Evolutionary conservation across 108 stramenopile species (phyloP).

Genomic region (Parietichytrium sp.): DNA sequence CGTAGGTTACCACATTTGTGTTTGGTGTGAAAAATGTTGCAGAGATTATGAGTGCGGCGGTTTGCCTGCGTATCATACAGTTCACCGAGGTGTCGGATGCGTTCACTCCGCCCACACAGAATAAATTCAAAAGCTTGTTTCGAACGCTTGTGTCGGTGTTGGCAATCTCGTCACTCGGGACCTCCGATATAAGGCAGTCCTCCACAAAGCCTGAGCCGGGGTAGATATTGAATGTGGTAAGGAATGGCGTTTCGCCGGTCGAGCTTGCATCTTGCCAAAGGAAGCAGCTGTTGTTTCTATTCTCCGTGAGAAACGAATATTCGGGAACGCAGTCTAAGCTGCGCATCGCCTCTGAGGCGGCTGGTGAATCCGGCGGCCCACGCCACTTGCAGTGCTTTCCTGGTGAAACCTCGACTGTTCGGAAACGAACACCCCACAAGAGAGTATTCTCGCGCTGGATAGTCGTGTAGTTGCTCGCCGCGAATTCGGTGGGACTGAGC

Average conservation of each 20-base stretch:
- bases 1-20: background rate
- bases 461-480: background rate
- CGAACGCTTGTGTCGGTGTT: background rate
- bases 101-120: background rate
- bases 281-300: background rate
- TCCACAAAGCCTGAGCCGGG: background rate
- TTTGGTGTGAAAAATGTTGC: background rate
- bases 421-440: conserved; percentile 5
- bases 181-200: background rate
- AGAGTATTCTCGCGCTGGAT: background rate
- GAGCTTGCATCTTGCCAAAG: background rate
- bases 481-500: background rate
- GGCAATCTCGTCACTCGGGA: no score
- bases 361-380: background rate
- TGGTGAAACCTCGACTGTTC: background rate
- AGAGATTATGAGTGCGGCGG: background rate
- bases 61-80: no score
- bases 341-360: no score
- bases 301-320: background rate
- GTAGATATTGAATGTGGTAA: background rate
- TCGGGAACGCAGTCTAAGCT: background rate
- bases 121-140: background rate
- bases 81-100: background rate
- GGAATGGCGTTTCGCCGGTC: background rate
- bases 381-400: background rate